phyloP scores from a whole-genome alignment of 352 stramenopile species.

The Phytopythium oedochilum region DNA sequence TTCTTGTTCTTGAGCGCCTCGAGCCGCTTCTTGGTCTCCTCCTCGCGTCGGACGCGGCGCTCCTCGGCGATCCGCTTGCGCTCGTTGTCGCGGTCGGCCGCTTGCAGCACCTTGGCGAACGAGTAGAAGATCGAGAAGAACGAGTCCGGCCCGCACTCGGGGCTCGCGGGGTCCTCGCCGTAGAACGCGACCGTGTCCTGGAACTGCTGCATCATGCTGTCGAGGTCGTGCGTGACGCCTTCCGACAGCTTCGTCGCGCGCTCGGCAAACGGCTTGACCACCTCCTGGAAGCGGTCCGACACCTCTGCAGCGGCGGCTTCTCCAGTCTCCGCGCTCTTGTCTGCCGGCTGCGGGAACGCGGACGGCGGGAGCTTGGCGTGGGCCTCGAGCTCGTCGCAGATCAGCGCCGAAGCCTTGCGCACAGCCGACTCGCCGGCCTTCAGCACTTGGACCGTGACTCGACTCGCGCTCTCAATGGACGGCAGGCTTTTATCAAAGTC shows the following conservation, averaged over 20 bases:
- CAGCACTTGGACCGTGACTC: constrained; percentile 71
- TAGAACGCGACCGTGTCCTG: constrained; percentile 67
- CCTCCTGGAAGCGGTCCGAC: constrained; percentile 72
- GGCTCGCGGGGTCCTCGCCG: constrained; percentile 67
- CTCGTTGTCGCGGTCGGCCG: constrained; percentile 78
- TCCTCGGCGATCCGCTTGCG: constrained; percentile 81
- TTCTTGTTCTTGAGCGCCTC: constrained; percentile 81
- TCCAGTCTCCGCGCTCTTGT: constrained; percentile 3
- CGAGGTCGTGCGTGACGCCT: constrained; percentile 43
- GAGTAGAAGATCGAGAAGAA: constrained; percentile 88
- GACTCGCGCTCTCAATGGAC: constrained; percentile 71
- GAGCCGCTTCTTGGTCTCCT: constrained; percentile 75
- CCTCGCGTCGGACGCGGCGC: constrained; percentile 63
- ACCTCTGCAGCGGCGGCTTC: constrained; percentile 29
- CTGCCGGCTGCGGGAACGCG: constrained; percentile 25
- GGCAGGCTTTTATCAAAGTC: constrained; percentile 72
- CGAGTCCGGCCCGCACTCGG: constrained; percentile 59
- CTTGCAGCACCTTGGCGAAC: constrained; percentile 78
- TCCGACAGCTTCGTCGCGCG: constrained; percentile 59
- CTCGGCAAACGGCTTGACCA: constrained; percentile 69
- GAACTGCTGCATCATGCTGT: constrained; percentile 62
- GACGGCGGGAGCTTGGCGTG: constrained; percentile 54
- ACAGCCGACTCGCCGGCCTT: constrained; percentile 72
- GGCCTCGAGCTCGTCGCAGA: constrained; percentile 62
- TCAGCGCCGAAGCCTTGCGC: constrained; percentile 63